Evolutionary conservation across 78 protist species (phyloP).

Genomic region (Bigelowiella natans): DNA sequence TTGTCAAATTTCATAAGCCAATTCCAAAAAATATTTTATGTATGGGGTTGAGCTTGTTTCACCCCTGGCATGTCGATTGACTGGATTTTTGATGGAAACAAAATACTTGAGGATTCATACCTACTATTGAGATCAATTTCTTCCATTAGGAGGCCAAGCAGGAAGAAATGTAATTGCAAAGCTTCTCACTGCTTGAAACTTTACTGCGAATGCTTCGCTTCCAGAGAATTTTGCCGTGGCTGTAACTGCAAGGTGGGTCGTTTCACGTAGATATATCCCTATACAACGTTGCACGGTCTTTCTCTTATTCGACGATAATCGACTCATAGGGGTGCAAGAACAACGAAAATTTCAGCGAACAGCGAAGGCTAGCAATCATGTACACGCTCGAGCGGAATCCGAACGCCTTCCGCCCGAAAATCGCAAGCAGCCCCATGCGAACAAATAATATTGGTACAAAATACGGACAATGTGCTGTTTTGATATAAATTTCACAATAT

Average conservation of each 20-base stretch:
- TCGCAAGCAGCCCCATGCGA: slow-evolving; percentile 10
- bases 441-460: neutral
- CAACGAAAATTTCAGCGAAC: slow-evolving; percentile 27
- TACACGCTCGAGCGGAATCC: slow-evolving; percentile 61
- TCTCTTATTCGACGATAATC: neutral
- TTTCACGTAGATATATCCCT: neutral
- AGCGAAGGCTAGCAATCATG: slow-evolving; percentile 39
- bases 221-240: slow-evolving; percentile 22
- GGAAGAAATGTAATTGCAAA: slow-evolving; percentile 65
- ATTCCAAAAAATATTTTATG: no score
- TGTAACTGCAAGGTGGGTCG: neutral
- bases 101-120: no score
- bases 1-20: no score
- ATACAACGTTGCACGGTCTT: neutral
- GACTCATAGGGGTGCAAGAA: slow-evolving; percentile 39
- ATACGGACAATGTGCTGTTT: neutral
- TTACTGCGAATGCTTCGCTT: slow-evolving; percentile 68
- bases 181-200: slow-evolving; percentile 65
- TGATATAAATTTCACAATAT: no score
- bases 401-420: slow-evolving; percentile 54
- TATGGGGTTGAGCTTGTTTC: no score
- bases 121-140: no score
- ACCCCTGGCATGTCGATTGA: no score
- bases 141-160: slow-evolving; percentile 1
- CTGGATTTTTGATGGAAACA: no score